Conservation (phyloP, 2,329 filamentous ascomycete genomes). For the Penicillium concentricum region DNA sequence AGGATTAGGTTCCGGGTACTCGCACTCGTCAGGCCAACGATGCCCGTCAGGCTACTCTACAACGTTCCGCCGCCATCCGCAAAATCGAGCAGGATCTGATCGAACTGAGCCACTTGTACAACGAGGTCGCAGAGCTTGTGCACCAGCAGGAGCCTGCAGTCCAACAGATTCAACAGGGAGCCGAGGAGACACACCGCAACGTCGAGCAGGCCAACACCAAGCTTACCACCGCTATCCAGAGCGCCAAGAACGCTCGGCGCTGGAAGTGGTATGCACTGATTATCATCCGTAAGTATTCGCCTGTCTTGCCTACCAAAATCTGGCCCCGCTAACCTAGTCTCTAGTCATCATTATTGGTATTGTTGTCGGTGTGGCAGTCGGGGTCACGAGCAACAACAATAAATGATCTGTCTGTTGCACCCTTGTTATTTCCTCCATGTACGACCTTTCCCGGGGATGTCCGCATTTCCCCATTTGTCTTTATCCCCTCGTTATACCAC, state of each 20-base stretch:
- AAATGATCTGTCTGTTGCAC: constrained; percentile 2
- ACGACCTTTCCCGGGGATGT: constrained; percentile 18
- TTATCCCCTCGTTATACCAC: constrained; percentile 26
- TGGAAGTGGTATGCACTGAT: constrained; percentile 98
- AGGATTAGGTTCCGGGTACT: constrained; percentile 33
- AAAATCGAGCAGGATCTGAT: constrained; percentile 91
- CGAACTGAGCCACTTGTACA: constrained; percentile 82
- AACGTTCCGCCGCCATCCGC: constrained; percentile 81
- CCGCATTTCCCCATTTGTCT: constrained; percentile 7
- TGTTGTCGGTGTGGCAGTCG: constrained; percentile 52
- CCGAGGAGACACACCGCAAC: constrained; percentile 80
- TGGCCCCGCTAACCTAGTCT: constrained; percentile 9
- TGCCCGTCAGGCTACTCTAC: constrained; percentile 73
- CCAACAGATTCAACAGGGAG: constrained; percentile 79
- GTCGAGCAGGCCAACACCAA: constrained; percentile 82
- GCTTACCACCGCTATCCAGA: constrained; percentile 76
- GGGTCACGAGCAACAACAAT: constrained; percentile 40
- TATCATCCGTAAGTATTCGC: constrained; percentile 59
- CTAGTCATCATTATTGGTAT: constrained; percentile 56
- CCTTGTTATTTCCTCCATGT: background rate
- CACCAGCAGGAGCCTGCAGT: constrained; percentile 82
- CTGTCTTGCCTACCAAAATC: constrained; percentile 4
- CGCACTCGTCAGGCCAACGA: constrained; percentile 74
- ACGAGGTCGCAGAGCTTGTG: constrained; percentile 82
- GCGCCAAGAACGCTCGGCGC: constrained; percentile 74